Conservation (phyloP, 768 basidiomycete species). For the Rhizopogon vinicolor region DNA sequence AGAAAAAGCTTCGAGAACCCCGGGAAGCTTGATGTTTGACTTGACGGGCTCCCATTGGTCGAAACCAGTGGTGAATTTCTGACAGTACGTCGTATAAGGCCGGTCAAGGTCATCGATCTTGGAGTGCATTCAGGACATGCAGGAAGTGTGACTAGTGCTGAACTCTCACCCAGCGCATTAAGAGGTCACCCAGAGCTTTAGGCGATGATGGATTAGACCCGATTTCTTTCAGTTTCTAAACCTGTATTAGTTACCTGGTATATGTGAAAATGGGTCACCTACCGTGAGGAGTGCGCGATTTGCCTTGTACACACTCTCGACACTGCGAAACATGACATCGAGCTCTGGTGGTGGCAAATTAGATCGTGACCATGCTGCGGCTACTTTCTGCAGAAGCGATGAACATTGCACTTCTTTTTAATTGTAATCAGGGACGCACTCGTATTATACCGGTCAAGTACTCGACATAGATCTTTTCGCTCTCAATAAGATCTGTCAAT, state of each 20-base stretch:
- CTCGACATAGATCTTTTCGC: slow-evolving; percentile 90
- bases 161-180: slow-evolving; percentile 91
- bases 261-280: slow-evolving; percentile 1
- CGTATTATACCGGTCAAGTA: slow-evolving; percentile 86
- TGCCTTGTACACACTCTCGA: slow-evolving; percentile 90
- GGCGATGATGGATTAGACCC: slow-evolving; percentile 90
- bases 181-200: slow-evolving; percentile 88
- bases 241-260: slow-evolving; percentile 9
- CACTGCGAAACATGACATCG: slow-evolving; percentile 90
- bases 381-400: slow-evolving; percentile 69
- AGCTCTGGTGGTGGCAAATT: slow-evolving; percentile 92
- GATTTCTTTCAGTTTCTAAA: slow-evolving; percentile 89
- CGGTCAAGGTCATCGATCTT: slow-evolving; percentile 90
- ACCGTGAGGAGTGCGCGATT: slow-evolving; percentile 80
- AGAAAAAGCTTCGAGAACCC: slow-evolving; percentile 69
- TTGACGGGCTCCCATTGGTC: slow-evolving; percentile 81
- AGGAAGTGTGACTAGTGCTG: slow-evolving; percentile 1
- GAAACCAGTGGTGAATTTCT: slow-evolving; percentile 70
- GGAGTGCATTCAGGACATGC: slow-evolving; percentile 1
- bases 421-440: slow-evolving; percentile 41
- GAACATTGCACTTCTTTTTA: slow-evolving; percentile 8
- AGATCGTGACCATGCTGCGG: slow-evolving; percentile 94
- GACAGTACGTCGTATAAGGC: slow-evolving; percentile 81
- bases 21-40: slow-evolving; percentile 65
- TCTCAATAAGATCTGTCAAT: slow-evolving; percentile 88